phyloP scores from a whole-genome alignment of 108 stramenopile species.

The Nitzschia sp. region DNA sequence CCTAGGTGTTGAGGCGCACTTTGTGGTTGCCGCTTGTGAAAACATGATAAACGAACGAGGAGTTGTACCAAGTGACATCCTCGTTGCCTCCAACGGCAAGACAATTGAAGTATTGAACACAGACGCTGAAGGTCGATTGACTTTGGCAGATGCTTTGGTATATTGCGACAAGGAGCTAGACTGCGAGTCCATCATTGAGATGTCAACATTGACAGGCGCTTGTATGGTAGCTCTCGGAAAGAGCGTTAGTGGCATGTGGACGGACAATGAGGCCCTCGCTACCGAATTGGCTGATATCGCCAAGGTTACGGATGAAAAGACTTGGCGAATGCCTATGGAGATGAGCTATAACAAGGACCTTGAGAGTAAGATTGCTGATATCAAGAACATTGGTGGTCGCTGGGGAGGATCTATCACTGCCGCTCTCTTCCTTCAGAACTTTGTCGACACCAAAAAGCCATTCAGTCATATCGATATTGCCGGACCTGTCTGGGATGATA shows the following conservation, averaged over 20 bases:
- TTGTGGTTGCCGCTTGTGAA: slow-evolving; percentile 91
- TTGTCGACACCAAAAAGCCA: slow-evolving; percentile 86
- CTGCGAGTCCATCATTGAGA: slow-evolving; percentile 89
- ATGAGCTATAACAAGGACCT: slow-evolving; percentile 77
- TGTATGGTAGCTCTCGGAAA: slow-evolving; percentile 83
- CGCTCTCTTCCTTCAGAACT: slow-evolving; percentile 86
- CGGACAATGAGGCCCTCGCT: slow-evolving; percentile 84
- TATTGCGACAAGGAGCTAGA: slow-evolving; percentile 93
- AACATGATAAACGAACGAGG: slow-evolving; percentile 95
- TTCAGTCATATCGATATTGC: slow-evolving; percentile 85
- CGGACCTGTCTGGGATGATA: slow-evolving; percentile 92
- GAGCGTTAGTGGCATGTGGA: slow-evolving; percentile 83
- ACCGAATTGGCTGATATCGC: slow-evolving; percentile 73
- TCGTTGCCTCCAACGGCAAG: slow-evolving; percentile 97
- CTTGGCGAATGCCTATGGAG: slow-evolving; percentile 89
- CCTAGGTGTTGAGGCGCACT: slow-evolving; percentile 88
- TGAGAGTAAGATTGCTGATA: slow-evolving; percentile 85
- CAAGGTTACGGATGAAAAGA: slow-evolving; percentile 85
- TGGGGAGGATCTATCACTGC: slow-evolving; percentile 92
- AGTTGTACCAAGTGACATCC: slow-evolving; percentile 90
- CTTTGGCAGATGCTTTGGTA: slow-evolving; percentile 96
- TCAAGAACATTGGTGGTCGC: slow-evolving; percentile 71
- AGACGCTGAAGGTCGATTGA: slow-evolving; percentile 96
- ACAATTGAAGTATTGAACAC: slow-evolving; percentile 97
- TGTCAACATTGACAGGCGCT: slow-evolving; percentile 92